phyloP scores from a whole-genome alignment of 1,284 basidiomycete species.

The Amylostereum chailletii region DNA sequence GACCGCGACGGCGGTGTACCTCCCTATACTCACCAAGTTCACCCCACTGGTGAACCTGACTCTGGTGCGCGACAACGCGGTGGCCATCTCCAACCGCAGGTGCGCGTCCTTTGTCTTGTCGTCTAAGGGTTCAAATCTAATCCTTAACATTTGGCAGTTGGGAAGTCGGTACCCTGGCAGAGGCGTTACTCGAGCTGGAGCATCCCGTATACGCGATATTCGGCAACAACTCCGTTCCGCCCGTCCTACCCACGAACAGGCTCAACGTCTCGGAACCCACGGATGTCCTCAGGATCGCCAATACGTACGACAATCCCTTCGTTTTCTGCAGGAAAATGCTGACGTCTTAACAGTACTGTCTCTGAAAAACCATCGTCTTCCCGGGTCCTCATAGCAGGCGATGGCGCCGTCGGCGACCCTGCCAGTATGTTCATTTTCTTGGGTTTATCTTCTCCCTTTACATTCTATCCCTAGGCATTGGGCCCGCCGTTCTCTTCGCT shows the following conservation, averaged over 20 bases:
- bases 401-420: not conserved
- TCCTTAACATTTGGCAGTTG: not conserved
- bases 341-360: not conserved
- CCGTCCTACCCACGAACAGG: not conserved
- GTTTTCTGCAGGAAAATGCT: not conserved
- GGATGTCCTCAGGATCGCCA: not conserved
- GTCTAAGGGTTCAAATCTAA: not conserved
- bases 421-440: not conserved
- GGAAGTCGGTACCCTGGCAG: not conserved
- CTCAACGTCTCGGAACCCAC: not conserved
- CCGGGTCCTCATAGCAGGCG: not conserved
- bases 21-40: too few relatives aligned
- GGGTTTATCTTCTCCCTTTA: too few relatives aligned
- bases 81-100: not conserved
- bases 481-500: slow-evolving; percentile 8
- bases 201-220: not conserved
- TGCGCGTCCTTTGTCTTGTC: not conserved
- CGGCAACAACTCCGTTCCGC: not conserved
- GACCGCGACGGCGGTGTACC: too few relatives aligned
- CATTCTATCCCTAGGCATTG: not conserved
- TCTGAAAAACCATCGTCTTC: not conserved
- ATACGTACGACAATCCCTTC: not conserved
- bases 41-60: not conserved
- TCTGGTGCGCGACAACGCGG: not conserved
- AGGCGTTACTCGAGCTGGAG: not conserved